Evolutionary conservation across 1,284 basidiomycete genomes (phyloP), one percentile per base, ranked within the genome.

Genomic region (Malassezia nana): DNA sequence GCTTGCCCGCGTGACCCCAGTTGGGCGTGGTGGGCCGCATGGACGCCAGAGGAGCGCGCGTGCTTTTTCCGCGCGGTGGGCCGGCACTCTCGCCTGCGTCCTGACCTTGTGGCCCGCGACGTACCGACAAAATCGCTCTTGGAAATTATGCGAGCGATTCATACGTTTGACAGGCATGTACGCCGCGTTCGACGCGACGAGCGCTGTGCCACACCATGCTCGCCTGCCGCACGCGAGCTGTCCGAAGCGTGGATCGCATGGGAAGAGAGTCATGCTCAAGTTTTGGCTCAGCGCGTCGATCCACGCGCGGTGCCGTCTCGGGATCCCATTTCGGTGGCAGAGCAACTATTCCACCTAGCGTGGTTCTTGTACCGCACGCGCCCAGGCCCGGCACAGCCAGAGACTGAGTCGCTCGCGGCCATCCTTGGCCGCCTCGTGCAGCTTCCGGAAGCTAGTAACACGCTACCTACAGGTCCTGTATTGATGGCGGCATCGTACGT

Each of bases 21-120:
- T 2, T 49, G 43, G 33, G 16, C 35, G 2, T 56, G 54, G 54
- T 56, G 54, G 54, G 77, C 78, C 9, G 76, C 76, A 55, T 89
- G 87, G 87, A 81, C 81, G 4, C 64, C 78, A 0, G 58, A 74
- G 6, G 86, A 89, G 66, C 85, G 85, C 63, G 76, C 80, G 12
- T 59, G 67, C 0, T 87, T 89, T 75, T 89, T 87, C 65, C 83
- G 81, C 63, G 80, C 78, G 0, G 73, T 87, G 13, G 67, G 77
- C 13, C 69, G 81, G 0, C 78, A 84, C 69, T 86, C 84, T n/a
- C 79, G 83, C 20, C 75, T 82, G 16, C 77, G 84, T 18, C 82
- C 84, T 1, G 85, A 88, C 67, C 77, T 86, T 41, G 83, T 87
- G 50, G 81, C 84, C 0, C 76, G 74, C n/a, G 79, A 80, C 46